phyloP scores from a whole-genome alignment of 2,329 filamentous ascomycete genomes.

The Penicillium janthinellum region DNA sequence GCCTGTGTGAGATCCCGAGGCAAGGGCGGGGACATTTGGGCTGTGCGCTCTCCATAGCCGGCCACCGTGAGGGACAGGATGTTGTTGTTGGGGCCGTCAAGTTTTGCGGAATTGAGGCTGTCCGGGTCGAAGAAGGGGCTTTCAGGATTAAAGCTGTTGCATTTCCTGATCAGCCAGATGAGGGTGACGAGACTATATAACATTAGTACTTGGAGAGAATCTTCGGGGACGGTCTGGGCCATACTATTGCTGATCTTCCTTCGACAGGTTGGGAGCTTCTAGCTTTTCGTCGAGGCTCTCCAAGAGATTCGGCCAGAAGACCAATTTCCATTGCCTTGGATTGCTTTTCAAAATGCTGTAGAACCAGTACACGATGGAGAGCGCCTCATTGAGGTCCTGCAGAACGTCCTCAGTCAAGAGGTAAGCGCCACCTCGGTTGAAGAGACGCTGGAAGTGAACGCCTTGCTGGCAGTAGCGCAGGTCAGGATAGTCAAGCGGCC shows the following conservation, averaged over 20 bases:
- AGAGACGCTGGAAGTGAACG: conserved; percentile 39
- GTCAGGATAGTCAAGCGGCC: conserved; percentile 29
- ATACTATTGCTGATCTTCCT: conserved; percentile 12
- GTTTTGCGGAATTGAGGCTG: conserved; percentile 26
- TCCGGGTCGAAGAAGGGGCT: conserved; percentile 13
- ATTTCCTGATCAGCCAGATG: conserved; percentile 26
- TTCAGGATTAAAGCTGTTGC: conserved; percentile 22
- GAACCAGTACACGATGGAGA: conserved; percentile 44
- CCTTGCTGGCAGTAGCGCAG: conserved; percentile 1
- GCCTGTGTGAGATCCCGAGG: conserved; percentile 31
- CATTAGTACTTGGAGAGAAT: neutral
- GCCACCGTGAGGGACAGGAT: conserved; percentile 35
- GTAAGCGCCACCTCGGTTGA: conserved; percentile 40
- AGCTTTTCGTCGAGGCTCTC: conserved; percentile 36
- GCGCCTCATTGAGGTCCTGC: conserved; percentile 30
- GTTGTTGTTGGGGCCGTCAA: conserved; percentile 28
- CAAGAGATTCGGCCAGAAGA: conserved; percentile 41
- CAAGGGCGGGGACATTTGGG: conserved; percentile 26
- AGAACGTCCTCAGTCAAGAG: conserved; percentile 46
- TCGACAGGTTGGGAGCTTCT: conserved; percentile 15
- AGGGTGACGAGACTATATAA: conserved; percentile 13
- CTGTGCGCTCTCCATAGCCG: conserved; percentile 32
- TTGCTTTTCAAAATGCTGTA: conserved; percentile 21
- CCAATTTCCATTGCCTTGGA: conserved; percentile 40
- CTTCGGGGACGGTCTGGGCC: neutral